A percentile compares a stretch with the other conserved stretches of the same genome.
Evolutionary conservation across 1,284 basidiomycete genomes (phyloP).

Genomic region (Moesziomyces parantarcticus): DNA sequence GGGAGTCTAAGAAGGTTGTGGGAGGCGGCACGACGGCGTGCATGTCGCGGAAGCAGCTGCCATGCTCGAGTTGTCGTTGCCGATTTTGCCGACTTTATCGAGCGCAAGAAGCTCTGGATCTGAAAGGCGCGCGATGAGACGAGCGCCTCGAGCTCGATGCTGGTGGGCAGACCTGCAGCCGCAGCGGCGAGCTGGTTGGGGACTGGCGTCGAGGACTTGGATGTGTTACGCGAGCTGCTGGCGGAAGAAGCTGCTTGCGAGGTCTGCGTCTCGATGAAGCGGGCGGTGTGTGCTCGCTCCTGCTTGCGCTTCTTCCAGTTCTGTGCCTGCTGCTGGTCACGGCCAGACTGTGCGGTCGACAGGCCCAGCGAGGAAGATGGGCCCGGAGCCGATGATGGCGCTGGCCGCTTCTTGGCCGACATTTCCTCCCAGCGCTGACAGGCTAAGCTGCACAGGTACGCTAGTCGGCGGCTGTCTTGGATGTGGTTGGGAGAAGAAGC

Average conservation of each 20-base stretch:
- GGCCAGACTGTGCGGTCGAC: conserved; percentile 3
- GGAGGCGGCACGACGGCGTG: conserved; percentile 61
- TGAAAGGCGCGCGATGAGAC: conserved; percentile 48
- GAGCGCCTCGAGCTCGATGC: conserved; percentile 38
- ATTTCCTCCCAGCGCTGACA: conserved; percentile 2
- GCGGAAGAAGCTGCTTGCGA: conserved; percentile 9
- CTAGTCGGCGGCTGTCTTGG: not conserved
- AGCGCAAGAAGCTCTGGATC: conserved; percentile 46
- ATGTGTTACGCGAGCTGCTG: conserved; percentile 25
- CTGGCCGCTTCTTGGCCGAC: conserved; percentile 34
- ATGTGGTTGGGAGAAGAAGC: no score
- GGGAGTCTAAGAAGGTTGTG: conserved; percentile 66
- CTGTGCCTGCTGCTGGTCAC: conserved; percentile 3
- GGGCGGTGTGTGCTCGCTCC: conserved; percentile 37
- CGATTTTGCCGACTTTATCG: conserved; percentile 45
- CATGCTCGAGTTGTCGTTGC: conserved; percentile 61
- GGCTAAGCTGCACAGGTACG: not conserved
- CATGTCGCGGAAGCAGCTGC: conserved; percentile 65
- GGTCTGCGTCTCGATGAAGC: conserved; percentile 36
- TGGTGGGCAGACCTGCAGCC: conserved; percentile 28
- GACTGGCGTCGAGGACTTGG: conserved; percentile 17
- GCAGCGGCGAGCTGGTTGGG: conserved; percentile 7
- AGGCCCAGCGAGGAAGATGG: conserved; percentile 8
- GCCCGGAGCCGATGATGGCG: conserved; percentile 2
- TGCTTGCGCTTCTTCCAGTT: conserved; percentile 54